Base-by-base conservation (phyloP, 148 eudicot species). In the Nyssa sinensis region DNA sequence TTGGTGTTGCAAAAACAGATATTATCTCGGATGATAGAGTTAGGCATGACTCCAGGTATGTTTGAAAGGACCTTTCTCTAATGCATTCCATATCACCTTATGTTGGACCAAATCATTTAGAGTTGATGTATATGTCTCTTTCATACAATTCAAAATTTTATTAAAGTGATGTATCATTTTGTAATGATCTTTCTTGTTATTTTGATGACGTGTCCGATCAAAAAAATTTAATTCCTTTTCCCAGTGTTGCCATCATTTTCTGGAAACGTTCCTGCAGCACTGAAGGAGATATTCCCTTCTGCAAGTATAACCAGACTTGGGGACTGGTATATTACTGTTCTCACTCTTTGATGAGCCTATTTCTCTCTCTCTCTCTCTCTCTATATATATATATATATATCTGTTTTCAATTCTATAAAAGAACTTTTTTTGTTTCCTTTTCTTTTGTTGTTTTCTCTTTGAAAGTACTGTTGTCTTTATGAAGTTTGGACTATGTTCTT, bases 31-130 rank as follows among this genome's bases (percentile, higher is more conserved):
- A 90, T 95, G 99, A 65, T 86, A 77, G 93, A 88, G 84, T 77
- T 95, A 57, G 99, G 97, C 88, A 92, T 95, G 99, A 90, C 94
- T 64, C 99, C 99, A 80, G 99, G 99, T 93, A 86, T 67, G 35
- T 21, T 58, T 17, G 30, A 55, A 51, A 6, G 58, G 39, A 16
- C 30, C 29, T 62, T 63, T 47, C 33, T 4, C n/a, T 53, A 0
- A 31, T 69, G 74, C 21, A 28, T 60, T 63, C 23, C 51, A 19
- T 32, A 24, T 13, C 25, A 21, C 59, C 25, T 55, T 55, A 55
- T 44, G 17, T 44, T 44, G 12, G 12, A 44, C 59, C 2, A 24
- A 63, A 62, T 44, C 8, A 39, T 28, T 41, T 44, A 21, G 33
- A 62, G 76, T 62, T 62, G 5, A 21, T 17, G 7, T 55, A 55